Evolutionary conservation across 345 rosid species (phyloP), one percentile per base, ranked within the genome.

Genomic region (Boechera divaricarpa): DNA sequence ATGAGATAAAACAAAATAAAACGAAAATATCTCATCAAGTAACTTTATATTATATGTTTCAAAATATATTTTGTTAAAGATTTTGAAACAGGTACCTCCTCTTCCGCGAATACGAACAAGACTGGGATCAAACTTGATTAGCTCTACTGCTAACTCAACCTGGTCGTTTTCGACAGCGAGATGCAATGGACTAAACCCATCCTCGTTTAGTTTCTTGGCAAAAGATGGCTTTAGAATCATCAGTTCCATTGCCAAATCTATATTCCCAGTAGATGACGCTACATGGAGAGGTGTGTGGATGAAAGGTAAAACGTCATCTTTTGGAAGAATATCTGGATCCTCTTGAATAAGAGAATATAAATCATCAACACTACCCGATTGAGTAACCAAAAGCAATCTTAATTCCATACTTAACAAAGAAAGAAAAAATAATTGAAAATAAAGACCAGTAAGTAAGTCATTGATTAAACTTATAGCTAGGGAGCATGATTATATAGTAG

Each of bases 161-260:
- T 72, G 60, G 4, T 52, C 10, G 53, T 55, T 74, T n/a, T 66
- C 35, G 6, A 74, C 16, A 18, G 78, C 72, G 7, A 74, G 63
- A 10, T 74, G 78, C 63, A 74, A 64, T 0, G 78, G 66, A 74
- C 71, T 74, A 29, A 42, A 32, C 57, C 70, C 70, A 47, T 45
- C 13, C 7, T 1, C 3, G 48, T 66, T 65, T 24, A 65, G 44
- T 32, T 74, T 74, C n/a, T 66, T 65, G 11, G 71, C 70, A 55
- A 74, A 65, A 74, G 78, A 65, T 67, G 78, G 78, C 13, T 32
- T 67, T 0, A 74, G 51, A 32, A 67, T 4, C 66, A 64, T 74
- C 4, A 74, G 70, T 64, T 74, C 70, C 44, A 55, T 41, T 2
- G 77, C 77, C 33, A 74, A 53, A 29, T 64, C 26, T 63, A 54